phyloP scores from a whole-genome alignment of 2,329 filamentous ascomycete genomes.

The Aquanectria penicillioides region DNA sequence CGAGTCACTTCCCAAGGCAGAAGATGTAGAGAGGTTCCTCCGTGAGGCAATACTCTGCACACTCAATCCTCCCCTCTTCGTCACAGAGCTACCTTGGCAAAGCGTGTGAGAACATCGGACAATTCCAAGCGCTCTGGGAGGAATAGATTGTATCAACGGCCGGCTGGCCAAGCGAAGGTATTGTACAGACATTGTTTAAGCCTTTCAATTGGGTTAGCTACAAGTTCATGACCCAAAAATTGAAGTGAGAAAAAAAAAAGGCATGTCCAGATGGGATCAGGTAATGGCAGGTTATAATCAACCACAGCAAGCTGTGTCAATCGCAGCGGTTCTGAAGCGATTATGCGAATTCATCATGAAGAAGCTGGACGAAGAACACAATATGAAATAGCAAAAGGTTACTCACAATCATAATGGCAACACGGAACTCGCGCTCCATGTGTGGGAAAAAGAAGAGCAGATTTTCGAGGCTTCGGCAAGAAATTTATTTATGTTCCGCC shows the following conservation, averaged over 20 bases:
- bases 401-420: constrained; percentile 53
- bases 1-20: constrained; percentile 11
- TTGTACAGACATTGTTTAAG: constrained; percentile 50
- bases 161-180: constrained; percentile 50
- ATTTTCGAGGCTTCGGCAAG: constrained; percentile 18
- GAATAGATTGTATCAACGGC: constrained; percentile 36
- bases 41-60: constrained; percentile 6
- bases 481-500: constrained; percentile 33
- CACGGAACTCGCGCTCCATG: constrained; percentile 46
- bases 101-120: constrained; percentile 23
- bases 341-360: constrained; percentile 55
- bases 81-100: constrained; percentile 21
- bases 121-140: constrained; percentile 21
- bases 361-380: constrained; percentile 5
- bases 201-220: constrained; percentile 40
- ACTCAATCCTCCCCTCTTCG: constrained; percentile 22
- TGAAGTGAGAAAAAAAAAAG: constrained; percentile 17
- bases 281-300: constrained; percentile 55
- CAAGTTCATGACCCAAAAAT: constrained; percentile 16
- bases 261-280: constrained; percentile 46
- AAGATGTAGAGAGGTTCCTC: constrained; percentile 37
- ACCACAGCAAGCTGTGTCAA: constrained; percentile 57
- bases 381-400: neutral
- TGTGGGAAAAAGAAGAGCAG: constrained; percentile 25
- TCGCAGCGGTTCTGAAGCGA: constrained; percentile 63